phyloP scores from a whole-genome alignment of 257 asterid species.

The Solanum pimpinellifolium region DNA sequence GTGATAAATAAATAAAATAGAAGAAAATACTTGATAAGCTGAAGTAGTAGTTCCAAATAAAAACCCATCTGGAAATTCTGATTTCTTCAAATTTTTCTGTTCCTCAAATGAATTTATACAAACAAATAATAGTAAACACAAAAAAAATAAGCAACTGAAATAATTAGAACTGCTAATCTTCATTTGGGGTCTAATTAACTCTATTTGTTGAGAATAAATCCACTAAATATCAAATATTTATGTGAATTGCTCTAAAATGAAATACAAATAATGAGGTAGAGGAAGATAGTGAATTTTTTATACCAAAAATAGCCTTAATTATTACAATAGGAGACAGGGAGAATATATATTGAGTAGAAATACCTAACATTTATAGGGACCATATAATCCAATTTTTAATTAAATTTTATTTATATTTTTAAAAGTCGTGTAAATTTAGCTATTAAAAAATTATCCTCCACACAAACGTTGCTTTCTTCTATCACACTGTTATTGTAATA shows the following conservation, averaged over 20 bases:
- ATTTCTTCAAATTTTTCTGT: slow-evolving; percentile 12
- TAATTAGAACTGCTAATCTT: not conserved
- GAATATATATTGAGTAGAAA: not conserved
- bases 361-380: not conserved
- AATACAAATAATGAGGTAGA: not conserved
- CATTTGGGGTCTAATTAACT: not conserved
- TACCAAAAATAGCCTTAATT: not conserved
- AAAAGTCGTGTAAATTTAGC: not conserved
- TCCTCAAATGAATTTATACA: slow-evolving; percentile 5
- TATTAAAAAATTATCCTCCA: not conserved
- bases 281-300: not conserved
- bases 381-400: not conserved
- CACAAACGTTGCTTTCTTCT: too few species aligned
- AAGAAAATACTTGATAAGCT: slow-evolving; percentile 42
- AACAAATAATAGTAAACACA: not conserved
- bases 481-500: too few species aligned
- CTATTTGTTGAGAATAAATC: not conserved
- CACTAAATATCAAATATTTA: not conserved
- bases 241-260: not conserved
- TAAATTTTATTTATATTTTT: too few species aligned
- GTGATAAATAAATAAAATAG: not conserved
- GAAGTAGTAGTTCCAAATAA: slow-evolving; percentile 71
- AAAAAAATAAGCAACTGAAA: not conserved
- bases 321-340: not conserved
- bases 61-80: slow-evolving; percentile 60